These are phyloP conservation scores for Amborella trichopoda DNA, from an alignment of 164 flowering plant species.

Conservation along the genomic window DNA sequence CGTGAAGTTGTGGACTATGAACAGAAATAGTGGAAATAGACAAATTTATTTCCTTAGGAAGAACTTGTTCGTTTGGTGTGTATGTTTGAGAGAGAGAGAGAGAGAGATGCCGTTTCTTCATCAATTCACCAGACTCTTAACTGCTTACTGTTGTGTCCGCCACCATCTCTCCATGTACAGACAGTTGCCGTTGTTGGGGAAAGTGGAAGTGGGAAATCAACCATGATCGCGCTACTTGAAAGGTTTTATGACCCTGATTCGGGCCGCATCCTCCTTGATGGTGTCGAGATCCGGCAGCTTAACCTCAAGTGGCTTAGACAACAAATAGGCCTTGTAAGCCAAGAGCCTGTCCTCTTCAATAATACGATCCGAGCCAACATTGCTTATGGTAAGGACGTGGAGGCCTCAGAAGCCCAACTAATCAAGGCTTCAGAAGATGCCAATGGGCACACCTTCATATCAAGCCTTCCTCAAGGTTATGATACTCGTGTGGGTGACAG, in stretches of 20 bases:
- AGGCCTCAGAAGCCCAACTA: constrained; percentile 15
- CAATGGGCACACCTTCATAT: constrained; percentile 20
- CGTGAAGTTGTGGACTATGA: background rate
- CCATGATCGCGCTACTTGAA: constrained; percentile 20
- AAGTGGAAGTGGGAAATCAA: constrained; percentile 29
- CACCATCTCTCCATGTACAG: background rate
- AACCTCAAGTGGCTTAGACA: constrained; percentile 19
- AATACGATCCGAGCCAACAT: constrained; percentile 27
- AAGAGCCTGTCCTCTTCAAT: constrained; percentile 23
- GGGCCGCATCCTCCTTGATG: constrained; percentile 19
- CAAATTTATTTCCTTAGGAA: background rate
- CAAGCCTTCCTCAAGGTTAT: constrained; percentile 33
- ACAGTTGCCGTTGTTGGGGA: constrained; percentile 25
- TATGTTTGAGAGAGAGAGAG: no score
- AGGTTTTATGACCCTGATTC: constrained; percentile 25
- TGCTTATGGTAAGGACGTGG: constrained; percentile 24
- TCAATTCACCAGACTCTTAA: background rate
- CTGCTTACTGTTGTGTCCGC: background rate
- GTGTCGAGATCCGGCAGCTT: constrained; percentile 16
- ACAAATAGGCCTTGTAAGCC: constrained; percentile 24
- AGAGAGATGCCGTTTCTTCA: background rate
- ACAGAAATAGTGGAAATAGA: background rate
- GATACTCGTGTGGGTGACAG: constrained; percentile 72
- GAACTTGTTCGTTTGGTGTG: background rate
- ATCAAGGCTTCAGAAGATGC: constrained; percentile 18